These are phyloP conservation scores for Pichia sp. DNA, from an alignment of 1,139 yeast genomes.

Conservation along the genomic window DNA sequence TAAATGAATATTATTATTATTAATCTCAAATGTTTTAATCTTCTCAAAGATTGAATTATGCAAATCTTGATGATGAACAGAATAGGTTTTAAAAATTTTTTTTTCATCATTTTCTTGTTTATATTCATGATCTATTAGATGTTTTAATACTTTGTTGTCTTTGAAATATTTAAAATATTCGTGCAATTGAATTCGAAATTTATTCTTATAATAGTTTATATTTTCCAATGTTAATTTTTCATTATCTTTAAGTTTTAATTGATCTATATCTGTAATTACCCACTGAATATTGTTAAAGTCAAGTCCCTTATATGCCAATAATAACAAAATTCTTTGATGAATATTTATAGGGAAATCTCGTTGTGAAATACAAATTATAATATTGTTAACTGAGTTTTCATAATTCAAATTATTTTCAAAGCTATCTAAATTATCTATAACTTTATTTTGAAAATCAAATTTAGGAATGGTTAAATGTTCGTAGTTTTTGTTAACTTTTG, in stretches of 20 bases:
- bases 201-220: background rate
- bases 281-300: slow-evolving; percentile 7
- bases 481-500: background rate
- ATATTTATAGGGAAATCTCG: slow-evolving; percentile 12
- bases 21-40: background rate
- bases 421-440: background rate
- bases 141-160: background rate
- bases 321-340: slow-evolving; percentile 6
- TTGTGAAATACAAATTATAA: slow-evolving; percentile 9
- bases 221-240: background rate
- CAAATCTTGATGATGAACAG: background rate
- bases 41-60: background rate
- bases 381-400: background rate
- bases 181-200: background rate
- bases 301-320: slow-evolving; percentile 4
- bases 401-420: background rate
- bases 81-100: background rate
- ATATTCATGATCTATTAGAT: background rate
- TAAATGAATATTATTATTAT: slow-evolving; percentile 7
- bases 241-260: background rate
- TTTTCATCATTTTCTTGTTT: background rate
- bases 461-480: background rate
- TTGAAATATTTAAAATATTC: background rate
- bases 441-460: background rate
- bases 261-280: slow-evolving; percentile 11